Evolutionary conservation across 306 rosid genomes (phyloP), one percentile per base, ranked within the genome.

Genomic region (Macrotyloma uniflorum): DNA sequence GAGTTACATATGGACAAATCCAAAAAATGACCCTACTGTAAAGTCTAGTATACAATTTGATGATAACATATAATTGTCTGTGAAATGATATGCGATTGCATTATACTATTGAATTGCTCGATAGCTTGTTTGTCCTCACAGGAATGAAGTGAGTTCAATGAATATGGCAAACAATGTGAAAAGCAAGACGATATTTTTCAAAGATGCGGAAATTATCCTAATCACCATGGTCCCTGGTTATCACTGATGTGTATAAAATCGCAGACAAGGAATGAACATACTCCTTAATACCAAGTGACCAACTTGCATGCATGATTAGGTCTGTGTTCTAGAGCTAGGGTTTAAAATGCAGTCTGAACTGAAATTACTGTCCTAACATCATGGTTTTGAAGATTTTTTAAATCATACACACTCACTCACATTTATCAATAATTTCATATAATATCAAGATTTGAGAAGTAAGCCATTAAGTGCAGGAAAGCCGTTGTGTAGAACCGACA

Each of bases 91-190:
- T 40, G 70, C 30, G 30, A 16, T 64, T 28, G 62, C 72, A 46
- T 63, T 33, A 20, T 32, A n/a, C 51, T 6, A 19, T 76, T 64
- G 15, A 49, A 35, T 64, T 75, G 62, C 36, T 47, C 38, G 28
- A 63, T 55, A 49, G 55, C 59, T 46, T 75, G 8, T 76, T 47
- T 51, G 19, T 35, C 18, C 74, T 35, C 57, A 49, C 18, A 43
- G 26, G 16, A 26, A 38, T 58, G 45, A 18, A 59, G 64, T 43
- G 67, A 73, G 82, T 80, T 86, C 83, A 80, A 54, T 76, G 83
- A 83, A 80, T 67, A 73, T 61, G 70, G 47, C 35, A 23, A 79
- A 30, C 61, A 47, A 65, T 45, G 28, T 23, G n/a, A 66, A 54
- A 65, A 51, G 67, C 66, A 50, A 13, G 12, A 46, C 32, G 26